These are phyloP conservation scores for Leishmania lainsoni DNA, from an alignment of 208 protist species.

Conservation along the genomic window DNA sequence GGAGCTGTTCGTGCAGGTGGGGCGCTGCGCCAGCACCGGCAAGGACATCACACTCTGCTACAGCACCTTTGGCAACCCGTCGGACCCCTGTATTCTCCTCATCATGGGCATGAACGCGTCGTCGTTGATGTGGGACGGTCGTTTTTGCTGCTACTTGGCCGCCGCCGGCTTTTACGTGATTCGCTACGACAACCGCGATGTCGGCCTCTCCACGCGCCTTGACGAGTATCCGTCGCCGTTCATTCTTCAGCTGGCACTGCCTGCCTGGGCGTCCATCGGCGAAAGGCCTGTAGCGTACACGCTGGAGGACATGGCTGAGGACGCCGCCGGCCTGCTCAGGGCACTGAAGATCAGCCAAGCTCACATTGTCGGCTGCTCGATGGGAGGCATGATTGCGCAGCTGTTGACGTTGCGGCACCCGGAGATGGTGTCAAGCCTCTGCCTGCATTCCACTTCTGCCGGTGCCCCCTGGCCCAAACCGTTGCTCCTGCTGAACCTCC, in stretches of 20 bases:
- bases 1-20: slow-evolving; percentile 47
- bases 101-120: slow-evolving; percentile 82
- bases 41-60: slow-evolving; percentile 74
- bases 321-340: slow-evolving; percentile 58
- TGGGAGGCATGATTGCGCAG: slow-evolving; percentile 86
- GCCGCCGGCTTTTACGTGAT: slow-evolving; percentile 70
- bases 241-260: slow-evolving; percentile 52
- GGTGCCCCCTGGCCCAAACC: slow-evolving; percentile 55
- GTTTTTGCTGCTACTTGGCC: slow-evolving; percentile 72
- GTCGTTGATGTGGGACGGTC: slow-evolving; percentile 63
- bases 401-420: slow-evolving; percentile 48
- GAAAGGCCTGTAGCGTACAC: slow-evolving; percentile 68
- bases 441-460: slow-evolving; percentile 77
- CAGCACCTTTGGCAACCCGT: slow-evolving; percentile 62
- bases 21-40: slow-evolving; percentile 53
- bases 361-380: slow-evolving; percentile 77
- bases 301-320: slow-evolving; percentile 70
- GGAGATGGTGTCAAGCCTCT: slow-evolving; percentile 52
- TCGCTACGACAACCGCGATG: slow-evolving; percentile 82
- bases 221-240: slow-evolving; percentile 47
- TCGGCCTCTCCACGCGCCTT: slow-evolving; percentile 70
- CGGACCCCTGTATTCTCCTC: slow-evolving; percentile 63
- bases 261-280: slow-evolving; percentile 41
- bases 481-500: slow-evolving; percentile 55
- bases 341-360: slow-evolving; percentile 44